Conservation (phyloP, 1,284 basidiomycete genomes). For the Ceratobasidium papillatum region DNA sequence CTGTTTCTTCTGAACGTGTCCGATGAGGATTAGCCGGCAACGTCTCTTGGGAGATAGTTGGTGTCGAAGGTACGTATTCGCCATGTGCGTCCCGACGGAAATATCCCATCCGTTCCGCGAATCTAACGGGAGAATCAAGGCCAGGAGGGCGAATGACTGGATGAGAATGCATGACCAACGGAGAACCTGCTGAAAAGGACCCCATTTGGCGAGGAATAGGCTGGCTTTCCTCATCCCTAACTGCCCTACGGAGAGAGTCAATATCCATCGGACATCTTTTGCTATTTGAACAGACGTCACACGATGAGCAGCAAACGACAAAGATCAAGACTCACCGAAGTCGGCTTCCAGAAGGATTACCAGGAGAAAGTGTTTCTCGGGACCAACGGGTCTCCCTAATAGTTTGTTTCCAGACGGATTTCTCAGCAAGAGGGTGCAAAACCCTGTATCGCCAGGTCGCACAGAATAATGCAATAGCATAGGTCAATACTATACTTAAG, state of each 20-base stretch:
- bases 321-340: conserved; percentile 5
- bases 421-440: neutral
- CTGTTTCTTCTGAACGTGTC: neutral
- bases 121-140: conserved; percentile 7
- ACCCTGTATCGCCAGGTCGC: neutral
- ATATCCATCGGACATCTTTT: conserved; percentile 27
- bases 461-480: conserved; percentile 12
- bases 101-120: conserved; percentile 33
- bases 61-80: conserved; percentile 32
- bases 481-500: neutral
- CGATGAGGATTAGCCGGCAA: neutral
- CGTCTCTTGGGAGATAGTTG: neutral
- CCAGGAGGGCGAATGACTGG: conserved; percentile 7
- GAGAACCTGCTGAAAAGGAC: neutral
- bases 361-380: neutral
- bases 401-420: conserved; percentile 26
- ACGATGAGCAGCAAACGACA: neutral
- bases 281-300: neutral
- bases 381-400: conserved; percentile 5
- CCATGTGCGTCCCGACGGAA: conserved; percentile 32
- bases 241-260: conserved; percentile 32
- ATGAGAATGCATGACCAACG: neutral
- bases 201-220: conserved; percentile 14
- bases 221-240: conserved; percentile 19
- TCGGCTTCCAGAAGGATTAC: conserved; percentile 10